A percentile compares a stretch with the other conserved stretches of the same genome.
Conservation (phyloP, 192 early-diverging fungal species). For the Entomortierella parvispora region DNA sequence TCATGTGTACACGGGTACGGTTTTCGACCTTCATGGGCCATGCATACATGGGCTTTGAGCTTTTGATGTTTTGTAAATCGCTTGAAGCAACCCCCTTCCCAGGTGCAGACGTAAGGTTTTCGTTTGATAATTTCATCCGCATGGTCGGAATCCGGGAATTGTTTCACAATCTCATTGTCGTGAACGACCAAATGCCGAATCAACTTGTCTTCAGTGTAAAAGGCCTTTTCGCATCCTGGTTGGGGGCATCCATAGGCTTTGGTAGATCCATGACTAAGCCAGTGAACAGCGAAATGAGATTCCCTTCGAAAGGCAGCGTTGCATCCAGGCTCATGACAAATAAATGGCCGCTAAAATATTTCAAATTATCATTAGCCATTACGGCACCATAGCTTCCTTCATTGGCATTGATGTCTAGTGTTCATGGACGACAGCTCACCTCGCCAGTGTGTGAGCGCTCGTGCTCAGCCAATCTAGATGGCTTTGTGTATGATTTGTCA, state of each 20-base stretch:
- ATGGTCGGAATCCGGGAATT: neutral
- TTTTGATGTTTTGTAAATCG: conserved; percentile 50
- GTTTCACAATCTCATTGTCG: conserved; percentile 1
- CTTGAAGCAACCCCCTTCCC: conserved; percentile 49
- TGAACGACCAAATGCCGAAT: conserved; percentile 49
- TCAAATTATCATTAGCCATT: neutral
- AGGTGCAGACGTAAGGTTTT: conserved; percentile 45
- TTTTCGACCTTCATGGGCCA: conserved; percentile 51
- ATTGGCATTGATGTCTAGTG: too few species aligned
- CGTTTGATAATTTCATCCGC: conserved; percentile 26
- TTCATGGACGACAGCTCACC: conserved; percentile 28
- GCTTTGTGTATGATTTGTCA: conserved; percentile 44
- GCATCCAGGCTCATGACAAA: conserved; percentile 47
- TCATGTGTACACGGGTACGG: conserved; percentile 49
- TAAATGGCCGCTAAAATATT: conserved; percentile 50
- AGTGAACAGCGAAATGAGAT: conserved; percentile 45
- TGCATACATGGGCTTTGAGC: conserved; percentile 52
- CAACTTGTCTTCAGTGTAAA: conserved; percentile 45
- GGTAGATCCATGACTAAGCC: conserved; percentile 29
- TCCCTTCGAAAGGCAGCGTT: conserved; percentile 43
- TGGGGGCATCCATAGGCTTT: conserved; percentile 28
- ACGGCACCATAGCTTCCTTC: too few species aligned
- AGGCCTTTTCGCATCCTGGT: conserved; percentile 43
- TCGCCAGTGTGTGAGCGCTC: conserved; percentile 50
- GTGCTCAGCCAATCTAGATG: conserved; percentile 47